These are phyloP conservation scores for Gigaspora rosea DNA, from an alignment of 192 early-diverging fungal genomes.

Conservation along the genomic window DNA sequence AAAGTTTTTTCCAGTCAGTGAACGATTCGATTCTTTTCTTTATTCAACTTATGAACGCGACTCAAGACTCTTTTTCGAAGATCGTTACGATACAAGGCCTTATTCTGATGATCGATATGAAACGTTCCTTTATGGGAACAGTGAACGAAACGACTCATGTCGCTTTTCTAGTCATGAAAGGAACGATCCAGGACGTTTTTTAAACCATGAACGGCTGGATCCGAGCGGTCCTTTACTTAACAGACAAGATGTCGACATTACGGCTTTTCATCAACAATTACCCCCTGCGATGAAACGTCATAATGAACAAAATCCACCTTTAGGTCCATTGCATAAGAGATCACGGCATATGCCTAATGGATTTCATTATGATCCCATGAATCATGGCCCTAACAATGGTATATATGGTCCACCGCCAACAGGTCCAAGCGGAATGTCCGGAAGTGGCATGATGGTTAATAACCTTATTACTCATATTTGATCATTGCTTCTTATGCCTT, in stretches of 20 bases:
- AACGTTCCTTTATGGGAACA: background rate
- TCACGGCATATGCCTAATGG: background rate
- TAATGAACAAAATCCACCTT: background rate
- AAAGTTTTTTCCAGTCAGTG: background rate
- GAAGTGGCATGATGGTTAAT: slow-evolving; percentile 11
- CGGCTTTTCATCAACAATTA: slow-evolving; percentile 16
- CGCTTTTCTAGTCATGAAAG: background rate
- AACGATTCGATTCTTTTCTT: no score
- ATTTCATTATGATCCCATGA: slow-evolving; percentile 7
- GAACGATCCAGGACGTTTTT: background rate
- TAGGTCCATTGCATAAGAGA: slow-evolving; percentile 6
- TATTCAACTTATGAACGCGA: no score
- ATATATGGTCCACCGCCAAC: slow-evolving; percentile 10
- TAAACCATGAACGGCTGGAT: background rate
- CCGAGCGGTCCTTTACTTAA: background rate
- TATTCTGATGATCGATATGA: background rate
- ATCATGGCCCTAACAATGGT: background rate
- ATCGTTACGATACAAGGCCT: background rate
- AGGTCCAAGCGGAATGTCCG: slow-evolving; percentile 2
- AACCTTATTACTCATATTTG: background rate
- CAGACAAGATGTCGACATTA: background rate
- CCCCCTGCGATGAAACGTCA: background rate
- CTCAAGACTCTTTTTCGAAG: background rate
- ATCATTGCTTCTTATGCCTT: background rate
- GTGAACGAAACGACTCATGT: background rate